A percentile compares a stretch with the other conserved stretches of the same genome.
Evolutionary conservation across 2,329 filamentous ascomycete species (phyloP).

Genomic region (Venturia carpophila): DNA sequence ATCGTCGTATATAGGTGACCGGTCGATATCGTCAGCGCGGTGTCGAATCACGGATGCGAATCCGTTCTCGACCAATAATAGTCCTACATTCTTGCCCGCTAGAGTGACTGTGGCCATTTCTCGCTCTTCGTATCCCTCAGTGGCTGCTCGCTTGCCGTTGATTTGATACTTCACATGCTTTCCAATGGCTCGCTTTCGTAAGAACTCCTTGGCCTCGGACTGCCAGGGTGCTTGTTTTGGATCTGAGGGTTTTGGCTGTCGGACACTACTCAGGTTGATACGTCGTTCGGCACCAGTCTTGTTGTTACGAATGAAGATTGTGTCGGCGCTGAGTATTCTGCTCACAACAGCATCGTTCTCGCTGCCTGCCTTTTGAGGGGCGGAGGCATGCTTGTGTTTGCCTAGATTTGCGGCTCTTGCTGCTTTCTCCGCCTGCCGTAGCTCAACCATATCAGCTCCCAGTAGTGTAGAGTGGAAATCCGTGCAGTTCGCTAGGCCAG

Average conservation of each 20-base stretch:
- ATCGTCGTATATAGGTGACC: slow-evolving; percentile 89
- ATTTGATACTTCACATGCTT: slow-evolving; percentile 88
- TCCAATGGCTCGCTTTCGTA: slow-evolving; percentile 88
- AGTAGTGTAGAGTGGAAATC: slow-evolving; percentile 94
- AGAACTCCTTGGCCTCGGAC: slow-evolving; percentile 91
- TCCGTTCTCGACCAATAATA: slow-evolving; percentile 81
- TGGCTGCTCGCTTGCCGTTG: slow-evolving; percentile 83
- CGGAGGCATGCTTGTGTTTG: slow-evolving; percentile 70
- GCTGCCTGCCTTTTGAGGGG: slow-evolving; percentile 49
- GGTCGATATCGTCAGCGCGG: slow-evolving; percentile 86
- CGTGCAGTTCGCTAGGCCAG: slow-evolving; percentile 83
- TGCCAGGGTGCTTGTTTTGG: slow-evolving; percentile 80
- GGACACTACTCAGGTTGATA: slow-evolving; percentile 84
- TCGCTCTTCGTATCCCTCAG: slow-evolving; percentile 84
- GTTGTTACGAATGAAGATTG: slow-evolving; percentile 74
- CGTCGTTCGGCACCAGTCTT: slow-evolving; percentile 82
- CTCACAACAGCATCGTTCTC: slow-evolving; percentile 75
- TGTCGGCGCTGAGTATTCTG: slow-evolving; percentile 82
- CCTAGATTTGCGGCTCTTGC: slow-evolving; percentile 71
- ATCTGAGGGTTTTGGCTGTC: slow-evolving; percentile 84
- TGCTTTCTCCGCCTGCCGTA: slow-evolving; percentile 78
- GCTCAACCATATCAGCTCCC: slow-evolving; percentile 74
- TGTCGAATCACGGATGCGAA: slow-evolving; percentile 93
- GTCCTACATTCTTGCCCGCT: slow-evolving; percentile 78
- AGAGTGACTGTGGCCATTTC: slow-evolving; percentile 85